Percentiles rank a stretch among this genome's conserved stretches.
Conservation (phyloP, 1,139 yeast species). For the Lipomyces yarrowii region DNA sequence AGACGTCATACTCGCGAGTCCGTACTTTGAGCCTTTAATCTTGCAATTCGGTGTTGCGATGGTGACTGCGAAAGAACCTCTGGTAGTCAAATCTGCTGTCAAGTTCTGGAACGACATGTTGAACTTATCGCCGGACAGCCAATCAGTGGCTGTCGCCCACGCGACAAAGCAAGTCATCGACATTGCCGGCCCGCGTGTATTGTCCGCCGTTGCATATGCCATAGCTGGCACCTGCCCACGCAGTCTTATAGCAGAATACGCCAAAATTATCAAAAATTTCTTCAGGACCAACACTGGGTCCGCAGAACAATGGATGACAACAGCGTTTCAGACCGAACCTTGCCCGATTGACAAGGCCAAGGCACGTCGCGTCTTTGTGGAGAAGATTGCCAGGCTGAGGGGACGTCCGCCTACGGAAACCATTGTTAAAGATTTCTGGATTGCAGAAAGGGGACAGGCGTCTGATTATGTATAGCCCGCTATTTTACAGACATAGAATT, state of each 20-base stretch:
- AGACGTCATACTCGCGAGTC: slow-evolving; percentile 10
- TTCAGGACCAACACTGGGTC: slow-evolving; percentile 9
- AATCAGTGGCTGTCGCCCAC: not conserved
- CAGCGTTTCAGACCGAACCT: not conserved
- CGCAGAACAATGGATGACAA: slow-evolving; percentile 19
- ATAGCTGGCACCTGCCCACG: slow-evolving; percentile 26
- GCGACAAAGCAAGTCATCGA: slow-evolving; percentile 5
- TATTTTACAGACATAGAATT: not conserved
- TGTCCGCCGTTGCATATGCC: slow-evolving; percentile 20
- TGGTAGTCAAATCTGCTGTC: slow-evolving; percentile 22
- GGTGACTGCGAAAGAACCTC: slow-evolving; percentile 18
- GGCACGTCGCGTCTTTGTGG: slow-evolving; percentile 13
- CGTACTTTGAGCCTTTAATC: slow-evolving; percentile 9
- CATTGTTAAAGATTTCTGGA: slow-evolving; percentile 27
- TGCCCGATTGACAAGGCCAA: not conserved
- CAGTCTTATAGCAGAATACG: slow-evolving; percentile 24
- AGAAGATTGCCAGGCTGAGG: slow-evolving; percentile 21
- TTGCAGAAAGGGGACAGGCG: slow-evolving; percentile 17
- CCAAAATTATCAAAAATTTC: slow-evolving; percentile 16
- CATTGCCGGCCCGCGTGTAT: slow-evolving; percentile 1
- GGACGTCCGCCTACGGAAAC: slow-evolving; percentile 30
- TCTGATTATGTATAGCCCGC: slow-evolving; percentile 9
- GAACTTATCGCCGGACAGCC: not conserved
- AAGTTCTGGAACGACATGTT: slow-evolving; percentile 22
- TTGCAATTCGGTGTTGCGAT: slow-evolving; percentile 17